These are phyloP conservation scores for Dichomitus squalens DNA, from an alignment of 1,284 basidiomycete species.

Conservation along the genomic window DNA sequence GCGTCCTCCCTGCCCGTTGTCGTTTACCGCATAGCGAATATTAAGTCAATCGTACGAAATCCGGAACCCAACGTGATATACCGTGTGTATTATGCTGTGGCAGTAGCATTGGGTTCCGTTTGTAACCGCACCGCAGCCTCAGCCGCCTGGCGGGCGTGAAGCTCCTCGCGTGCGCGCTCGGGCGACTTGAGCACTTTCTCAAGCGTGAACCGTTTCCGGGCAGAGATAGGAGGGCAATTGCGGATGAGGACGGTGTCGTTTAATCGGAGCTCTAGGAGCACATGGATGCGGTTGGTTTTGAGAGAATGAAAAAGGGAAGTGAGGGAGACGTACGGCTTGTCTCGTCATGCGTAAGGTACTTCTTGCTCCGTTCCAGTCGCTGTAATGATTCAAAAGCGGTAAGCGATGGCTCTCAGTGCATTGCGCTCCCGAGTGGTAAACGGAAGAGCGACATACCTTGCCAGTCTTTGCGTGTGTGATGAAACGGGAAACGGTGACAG, in stretches of 20 bases:
- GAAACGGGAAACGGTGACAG: constrained; percentile 75
- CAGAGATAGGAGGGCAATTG: constrained; percentile 78
- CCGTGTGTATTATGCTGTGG: not conserved
- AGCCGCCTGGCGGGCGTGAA: constrained; percentile 26
- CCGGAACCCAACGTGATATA: not conserved
- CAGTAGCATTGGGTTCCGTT: not conserved
- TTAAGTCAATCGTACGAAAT: not conserved
- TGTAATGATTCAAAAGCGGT: constrained; percentile 30
- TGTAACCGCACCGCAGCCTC: constrained; percentile 9
- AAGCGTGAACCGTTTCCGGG: constrained; percentile 71
- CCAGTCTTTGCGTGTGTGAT: constrained; percentile 68
- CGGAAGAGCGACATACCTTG: constrained; percentile 53
- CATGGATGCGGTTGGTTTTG: not conserved
- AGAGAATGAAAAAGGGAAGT: not conserved
- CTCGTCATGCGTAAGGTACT: constrained; percentile 76
- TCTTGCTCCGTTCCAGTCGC: constrained; percentile 73
- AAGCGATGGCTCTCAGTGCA: not conserved
- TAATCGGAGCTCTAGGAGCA: constrained; percentile 54
- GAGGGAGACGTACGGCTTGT: constrained; percentile 52
- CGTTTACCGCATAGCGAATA: constrained; percentile 4
- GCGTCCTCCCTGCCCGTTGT: not conserved
- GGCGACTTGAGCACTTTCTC: constrained; percentile 69
- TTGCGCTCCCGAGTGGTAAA: not conserved
- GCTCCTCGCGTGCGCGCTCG: constrained; percentile 54
- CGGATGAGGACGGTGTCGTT: constrained; percentile 75